These are phyloP conservation scores for Cladosporium sp. DNA, from an alignment of 2,329 filamentous ascomycete species.

Conservation along the genomic window DNA sequence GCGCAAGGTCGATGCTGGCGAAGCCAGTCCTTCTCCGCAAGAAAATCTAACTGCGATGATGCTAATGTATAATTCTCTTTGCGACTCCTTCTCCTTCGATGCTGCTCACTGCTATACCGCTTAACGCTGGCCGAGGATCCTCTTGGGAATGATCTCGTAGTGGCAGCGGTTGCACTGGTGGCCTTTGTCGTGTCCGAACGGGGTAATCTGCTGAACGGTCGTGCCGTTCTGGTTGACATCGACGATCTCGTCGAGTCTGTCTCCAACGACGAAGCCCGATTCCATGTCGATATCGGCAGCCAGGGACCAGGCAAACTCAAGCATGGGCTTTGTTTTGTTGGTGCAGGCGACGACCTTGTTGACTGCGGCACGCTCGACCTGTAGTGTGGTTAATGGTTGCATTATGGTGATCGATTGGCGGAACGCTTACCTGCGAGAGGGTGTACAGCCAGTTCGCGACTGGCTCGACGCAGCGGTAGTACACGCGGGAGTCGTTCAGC, in stretches of 20 bases:
- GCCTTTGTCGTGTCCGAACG: no score
- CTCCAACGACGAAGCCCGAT: not conserved
- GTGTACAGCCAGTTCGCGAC: slow-evolving; percentile 2
- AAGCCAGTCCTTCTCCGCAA: no score
- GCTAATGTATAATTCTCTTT: no score
- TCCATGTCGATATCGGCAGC: not conserved
- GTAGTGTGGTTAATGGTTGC: not conserved
- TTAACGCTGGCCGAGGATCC: no score
- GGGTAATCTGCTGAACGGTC: no score
- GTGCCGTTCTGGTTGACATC: no score
- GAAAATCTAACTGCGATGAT: no score
- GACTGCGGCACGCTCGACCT: not conserved
- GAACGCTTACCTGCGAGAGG: not conserved
- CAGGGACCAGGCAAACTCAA: not conserved
- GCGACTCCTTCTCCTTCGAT: no score
- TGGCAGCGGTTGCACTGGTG: no score
- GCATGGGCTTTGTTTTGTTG: not conserved
- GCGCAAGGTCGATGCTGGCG: no score
- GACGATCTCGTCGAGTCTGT: not conserved
- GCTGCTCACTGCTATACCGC: no score
- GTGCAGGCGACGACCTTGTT: not conserved
- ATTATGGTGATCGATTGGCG: not conserved
- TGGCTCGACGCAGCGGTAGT: not conserved
- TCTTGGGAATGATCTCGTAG: no score
- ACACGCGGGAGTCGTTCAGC: not conserved